Base-by-base conservation (phyloP, 768 basidiomycete genomes). In the Tephrocybe sp. region DNA sequence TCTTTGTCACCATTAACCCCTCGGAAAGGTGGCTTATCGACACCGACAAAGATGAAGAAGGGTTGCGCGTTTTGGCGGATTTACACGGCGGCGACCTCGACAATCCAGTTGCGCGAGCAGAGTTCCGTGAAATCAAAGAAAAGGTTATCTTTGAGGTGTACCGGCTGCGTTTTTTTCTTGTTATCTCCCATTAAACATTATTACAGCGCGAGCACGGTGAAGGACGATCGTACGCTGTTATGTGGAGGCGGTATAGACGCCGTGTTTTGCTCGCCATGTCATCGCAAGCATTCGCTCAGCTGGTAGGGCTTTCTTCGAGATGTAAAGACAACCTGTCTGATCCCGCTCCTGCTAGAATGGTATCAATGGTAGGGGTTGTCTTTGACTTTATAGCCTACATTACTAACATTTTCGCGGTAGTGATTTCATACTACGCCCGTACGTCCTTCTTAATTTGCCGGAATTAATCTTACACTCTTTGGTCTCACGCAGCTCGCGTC, bases 371-470 rank as follows among this genome's bases (percentile, higher is more conserved):
- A 69, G 51, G 76, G 50, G 6, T 18, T 7, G 2, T 25, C 20
- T 8, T 12, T n/a, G 0, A 11, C 6, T 9, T 17, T 18, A 15
- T 44, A 30, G 3, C 24, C 28, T 28, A 8, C 7, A 34, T 25
- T 41, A 39, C 20, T 20, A 12, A 20, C 3, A 21, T 12, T 28
- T 42, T 30, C 45, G 17, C 20, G 10, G 21, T 30, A 93, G 93
- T 95, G 37, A 95, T 97, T 24, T 93, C 92, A 1, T 96, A 95
- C 67, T 95, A 93, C 69, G 91, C 91, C 45, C 92, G 92, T 93
- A 67, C 74, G 91, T 68, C 20, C 18, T 25, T 18, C 39, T 11
- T 17, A 7, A 26, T 11, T 32, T 41, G 3, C 9, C 12, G 54
- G 17, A 50, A 54, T 55, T 44, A 45, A 42, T 33, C 37, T 23